Evolutionary conservation across 441 rosid species (phyloP).

Genomic region (Lagerstroemia fauriei): DNA sequence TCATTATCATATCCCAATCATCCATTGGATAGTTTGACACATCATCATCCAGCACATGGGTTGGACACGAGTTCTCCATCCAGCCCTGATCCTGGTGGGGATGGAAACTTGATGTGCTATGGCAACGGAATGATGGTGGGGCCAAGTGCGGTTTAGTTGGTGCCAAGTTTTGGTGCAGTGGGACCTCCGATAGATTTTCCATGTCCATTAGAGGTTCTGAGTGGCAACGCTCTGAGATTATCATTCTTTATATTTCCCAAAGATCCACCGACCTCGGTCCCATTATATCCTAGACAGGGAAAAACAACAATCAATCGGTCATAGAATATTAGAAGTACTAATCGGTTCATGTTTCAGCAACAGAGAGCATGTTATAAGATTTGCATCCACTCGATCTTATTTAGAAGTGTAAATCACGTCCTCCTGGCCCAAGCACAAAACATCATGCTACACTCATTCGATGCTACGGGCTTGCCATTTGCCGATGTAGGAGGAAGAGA

Average conservation of each 20-base stretch:
- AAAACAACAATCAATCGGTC: not conserved
- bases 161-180: conserved; percentile 26
- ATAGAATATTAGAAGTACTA: not conserved
- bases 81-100: conserved; percentile 83
- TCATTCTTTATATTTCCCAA: not conserved
- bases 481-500: not conserved
- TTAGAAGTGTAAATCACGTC: not conserved
- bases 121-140: conserved; percentile 51
- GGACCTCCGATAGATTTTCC: conserved; percentile 39
- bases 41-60: not conserved
- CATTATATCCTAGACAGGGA: not conserved
- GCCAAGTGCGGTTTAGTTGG: no score
- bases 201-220: not conserved
- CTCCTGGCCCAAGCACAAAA: not conserved
- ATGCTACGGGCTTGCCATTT: not conserved
- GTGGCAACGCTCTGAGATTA: not conserved
- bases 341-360: not conserved
- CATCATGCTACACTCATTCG: not conserved
- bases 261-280: not conserved
- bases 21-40: no score
- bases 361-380: not conserved
- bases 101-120: conserved; percentile 41
- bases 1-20: no score
- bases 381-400: no score
- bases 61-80: conserved; percentile 25